Percentiles rank a stretch among this genome's conserved stretches.
Conservation (phyloP, 139 green algal species). For the Gonium pectorale region DNA sequence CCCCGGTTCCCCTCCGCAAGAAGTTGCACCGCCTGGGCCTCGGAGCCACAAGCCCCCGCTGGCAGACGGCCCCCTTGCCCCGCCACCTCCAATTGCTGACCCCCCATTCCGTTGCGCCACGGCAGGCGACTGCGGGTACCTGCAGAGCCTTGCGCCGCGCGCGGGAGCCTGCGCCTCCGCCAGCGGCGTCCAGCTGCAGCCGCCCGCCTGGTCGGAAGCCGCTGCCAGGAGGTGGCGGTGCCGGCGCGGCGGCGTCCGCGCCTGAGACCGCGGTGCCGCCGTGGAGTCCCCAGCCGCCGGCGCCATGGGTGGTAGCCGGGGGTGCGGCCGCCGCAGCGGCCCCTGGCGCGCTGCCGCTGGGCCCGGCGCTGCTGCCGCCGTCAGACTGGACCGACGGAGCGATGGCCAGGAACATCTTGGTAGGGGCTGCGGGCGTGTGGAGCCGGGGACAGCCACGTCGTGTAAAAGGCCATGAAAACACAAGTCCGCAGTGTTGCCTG, state of each 20-base stretch:
- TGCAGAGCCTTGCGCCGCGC: conserved; percentile 5
- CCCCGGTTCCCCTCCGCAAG: no score
- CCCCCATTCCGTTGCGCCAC: no score
- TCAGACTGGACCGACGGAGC: background rate
- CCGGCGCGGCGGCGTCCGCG: background rate
- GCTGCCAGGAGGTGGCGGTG: background rate
- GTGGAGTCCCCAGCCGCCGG: background rate
- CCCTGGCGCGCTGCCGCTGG: background rate
- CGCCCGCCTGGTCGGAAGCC: background rate
- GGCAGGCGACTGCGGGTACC: no score
- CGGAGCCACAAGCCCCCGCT: no score
- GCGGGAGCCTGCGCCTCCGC: background rate
- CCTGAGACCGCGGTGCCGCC: background rate
- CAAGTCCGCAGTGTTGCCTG: no score
- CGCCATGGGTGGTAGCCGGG: background rate
- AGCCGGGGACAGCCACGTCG: no score
- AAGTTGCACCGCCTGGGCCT: no score
- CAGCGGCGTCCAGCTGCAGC: background rate
- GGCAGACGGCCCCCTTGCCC: no score
- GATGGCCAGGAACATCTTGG: conserved; percentile 21
- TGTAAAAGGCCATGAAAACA: no score
- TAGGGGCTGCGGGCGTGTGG: conserved; percentile 6
- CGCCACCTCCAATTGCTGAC: no score
- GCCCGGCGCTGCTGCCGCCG: background rate
- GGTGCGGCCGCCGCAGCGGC: no score